A percentile compares a stretch with the other conserved stretches of the same genome.
Conservation (phyloP, 1,284 basidiomycete genomes). For the Sanghuangporus sanghuang region DNA sequence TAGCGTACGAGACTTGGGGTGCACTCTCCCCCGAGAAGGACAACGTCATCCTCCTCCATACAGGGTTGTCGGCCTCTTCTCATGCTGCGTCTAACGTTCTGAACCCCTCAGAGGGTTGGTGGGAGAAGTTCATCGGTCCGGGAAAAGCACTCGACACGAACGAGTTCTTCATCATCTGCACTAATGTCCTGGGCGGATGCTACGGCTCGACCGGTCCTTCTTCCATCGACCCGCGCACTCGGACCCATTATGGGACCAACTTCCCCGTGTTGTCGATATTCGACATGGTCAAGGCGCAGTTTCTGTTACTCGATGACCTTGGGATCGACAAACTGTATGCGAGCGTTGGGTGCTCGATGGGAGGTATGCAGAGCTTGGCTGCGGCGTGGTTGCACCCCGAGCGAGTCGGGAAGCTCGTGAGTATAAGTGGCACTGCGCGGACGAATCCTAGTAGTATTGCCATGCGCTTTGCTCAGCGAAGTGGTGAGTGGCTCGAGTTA, state of each 20-base stretch:
- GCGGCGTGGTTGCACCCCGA: slow-evolving; percentile 90
- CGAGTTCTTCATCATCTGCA: slow-evolving; percentile 92
- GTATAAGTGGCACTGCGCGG: slow-evolving; percentile 91
- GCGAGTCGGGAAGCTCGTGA: slow-evolving; percentile 84
- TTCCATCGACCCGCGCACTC: slow-evolving; percentile 64
- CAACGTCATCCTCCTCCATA: slow-evolving; percentile 96
- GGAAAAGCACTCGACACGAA: slow-evolving; percentile 92
- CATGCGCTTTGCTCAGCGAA: slow-evolving; percentile 93
- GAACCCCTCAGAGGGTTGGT: slow-evolving; percentile 91
- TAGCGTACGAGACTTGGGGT: slow-evolving; percentile 99
- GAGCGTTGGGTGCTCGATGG: slow-evolving; percentile 93
- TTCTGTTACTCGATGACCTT: slow-evolving; percentile 80
- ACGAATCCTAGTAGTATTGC: slow-evolving; percentile 91
- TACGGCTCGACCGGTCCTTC: slow-evolving; percentile 96
- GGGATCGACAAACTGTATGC: slow-evolving; percentile 87
- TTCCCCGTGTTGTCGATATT: slow-evolving; percentile 94
- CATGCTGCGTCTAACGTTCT: slow-evolving; percentile 84
- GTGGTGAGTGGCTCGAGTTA: slow-evolving; percentile 52
- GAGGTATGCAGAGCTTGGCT: slow-evolving; percentile 97
- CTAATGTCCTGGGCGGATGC: slow-evolving; percentile 96
- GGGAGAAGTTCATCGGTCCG: slow-evolving; percentile 97
- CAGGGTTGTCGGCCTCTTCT: slow-evolving; percentile 91
- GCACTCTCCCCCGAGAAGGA: slow-evolving; percentile 70
- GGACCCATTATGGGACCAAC: slow-evolving; percentile 78
- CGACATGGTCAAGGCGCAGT: slow-evolving; percentile 96